These are phyloP conservation scores for Aureobasidium sp. DNA, from an alignment of 2,329 filamentous ascomycete species.

Conservation along the genomic window DNA sequence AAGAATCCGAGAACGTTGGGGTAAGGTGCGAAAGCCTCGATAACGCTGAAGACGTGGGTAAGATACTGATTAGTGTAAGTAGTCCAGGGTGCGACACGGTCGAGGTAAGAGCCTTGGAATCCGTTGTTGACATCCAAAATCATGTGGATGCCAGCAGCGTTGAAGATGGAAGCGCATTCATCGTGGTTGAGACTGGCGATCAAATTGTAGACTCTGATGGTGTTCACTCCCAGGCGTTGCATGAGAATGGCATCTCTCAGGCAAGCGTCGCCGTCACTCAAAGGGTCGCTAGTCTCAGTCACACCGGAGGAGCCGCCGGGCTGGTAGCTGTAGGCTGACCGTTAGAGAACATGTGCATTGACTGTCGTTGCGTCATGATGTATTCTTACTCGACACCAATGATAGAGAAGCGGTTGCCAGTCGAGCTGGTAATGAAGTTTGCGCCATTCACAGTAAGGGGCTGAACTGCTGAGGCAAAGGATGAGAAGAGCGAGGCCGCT, in stretches of 20 bases:
- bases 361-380: not conserved
- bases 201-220: constrained; percentile 55
- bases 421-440: constrained; percentile 51
- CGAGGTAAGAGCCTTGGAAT: constrained; percentile 48
- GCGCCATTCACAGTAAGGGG: constrained; percentile 39
- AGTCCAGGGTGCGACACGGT: constrained; percentile 48
- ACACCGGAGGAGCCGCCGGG: constrained; percentile 52
- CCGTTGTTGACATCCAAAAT: constrained; percentile 60
- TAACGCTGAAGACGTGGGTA: constrained; percentile 52
- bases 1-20: constrained; percentile 62
- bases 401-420: constrained; percentile 51
- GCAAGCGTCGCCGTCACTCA: constrained; percentile 48
- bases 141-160: constrained; percentile 59
- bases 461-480: constrained; percentile 41
- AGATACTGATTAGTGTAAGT: constrained; percentile 52
- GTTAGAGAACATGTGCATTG: not conserved
- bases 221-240: constrained; percentile 52
- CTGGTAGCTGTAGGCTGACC: constrained; percentile 38
- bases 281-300: constrained; percentile 40
- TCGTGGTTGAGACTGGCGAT: constrained; percentile 50
- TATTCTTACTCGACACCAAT: constrained; percentile 45
- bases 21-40: constrained; percentile 61
- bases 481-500: constrained; percentile 14
- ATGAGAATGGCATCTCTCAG: constrained; percentile 50
- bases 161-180: constrained; percentile 53